Percentiles rank a stretch among this genome's conserved stretches.
These are phyloP conservation scores for Tulasnella sp. DNA, from an alignment of 768 basidiomycete genomes.

Conservation along the genomic window DNA sequence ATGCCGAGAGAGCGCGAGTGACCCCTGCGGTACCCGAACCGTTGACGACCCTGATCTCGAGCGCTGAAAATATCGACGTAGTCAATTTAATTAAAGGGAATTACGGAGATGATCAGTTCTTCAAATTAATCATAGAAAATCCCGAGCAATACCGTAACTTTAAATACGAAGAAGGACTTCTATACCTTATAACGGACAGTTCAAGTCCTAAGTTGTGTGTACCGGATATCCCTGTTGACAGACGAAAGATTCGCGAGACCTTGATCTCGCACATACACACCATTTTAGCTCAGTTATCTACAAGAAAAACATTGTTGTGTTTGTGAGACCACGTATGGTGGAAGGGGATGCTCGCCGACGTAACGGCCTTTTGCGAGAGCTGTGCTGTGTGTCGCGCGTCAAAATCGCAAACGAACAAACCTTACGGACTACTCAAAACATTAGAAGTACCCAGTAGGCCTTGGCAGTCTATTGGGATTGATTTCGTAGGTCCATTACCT, in stretches of 20 bases:
- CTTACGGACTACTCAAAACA: slow-evolving; percentile 15
- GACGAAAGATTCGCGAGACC: not conserved
- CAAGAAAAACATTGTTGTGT: not conserved
- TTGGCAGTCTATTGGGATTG: slow-evolving; percentile 17
- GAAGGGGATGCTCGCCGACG: not conserved
- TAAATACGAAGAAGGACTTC: not conserved
- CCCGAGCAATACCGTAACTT: slow-evolving; percentile 11
- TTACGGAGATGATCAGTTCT: slow-evolving; percentile 28
- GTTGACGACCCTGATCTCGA: slow-evolving; percentile 4
- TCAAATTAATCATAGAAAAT: slow-evolving; percentile 25
- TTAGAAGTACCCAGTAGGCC: not conserved
- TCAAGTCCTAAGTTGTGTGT: not conserved
- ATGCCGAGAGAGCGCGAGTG: too few species aligned
- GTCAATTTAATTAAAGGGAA: slow-evolving; percentile 18
- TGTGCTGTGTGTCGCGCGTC: not conserved
- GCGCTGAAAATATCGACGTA: slow-evolving; percentile 21
- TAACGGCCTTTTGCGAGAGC: not conserved
- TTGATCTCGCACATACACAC: not conserved
- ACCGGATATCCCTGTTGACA: not conserved
- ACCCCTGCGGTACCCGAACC: too few species aligned
- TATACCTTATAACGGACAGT: not conserved
- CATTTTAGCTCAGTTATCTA: not conserved
- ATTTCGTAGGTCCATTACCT: slow-evolving; percentile 18
- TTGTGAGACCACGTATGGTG: slow-evolving; percentile 7
- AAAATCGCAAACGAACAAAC: not conserved